Evolutionary conservation across 176 grass and related monocot species (phyloP).

Genomic region (Rhynchospora breviuscula): DNA sequence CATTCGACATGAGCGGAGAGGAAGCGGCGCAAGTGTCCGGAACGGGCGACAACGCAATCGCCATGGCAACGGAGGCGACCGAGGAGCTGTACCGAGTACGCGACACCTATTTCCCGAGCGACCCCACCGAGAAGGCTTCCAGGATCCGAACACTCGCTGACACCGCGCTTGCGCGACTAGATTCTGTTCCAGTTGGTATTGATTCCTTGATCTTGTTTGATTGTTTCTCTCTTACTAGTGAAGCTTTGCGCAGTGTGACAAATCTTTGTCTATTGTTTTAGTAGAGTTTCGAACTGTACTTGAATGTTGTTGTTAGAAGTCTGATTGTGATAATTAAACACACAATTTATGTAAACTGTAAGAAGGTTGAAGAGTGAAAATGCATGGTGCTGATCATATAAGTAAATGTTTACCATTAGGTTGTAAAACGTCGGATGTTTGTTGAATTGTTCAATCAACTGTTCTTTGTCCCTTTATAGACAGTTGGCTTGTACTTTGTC

Average conservation of each 20-base stretch:
- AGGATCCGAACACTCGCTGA: constrained; percentile 48
- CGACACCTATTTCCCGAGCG: constrained; percentile 65
- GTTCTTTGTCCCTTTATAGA: no score
- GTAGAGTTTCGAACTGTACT: not conserved
- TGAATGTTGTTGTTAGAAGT: not conserved
- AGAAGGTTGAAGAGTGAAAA: no score
- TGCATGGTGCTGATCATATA: not conserved
- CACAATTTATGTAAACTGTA: not conserved
- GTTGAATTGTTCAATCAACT: not conserved
- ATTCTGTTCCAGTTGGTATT: constrained; percentile 49
- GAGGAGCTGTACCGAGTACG: constrained; percentile 74
- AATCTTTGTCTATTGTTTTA: not conserved
- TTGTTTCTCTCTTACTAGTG: not conserved
- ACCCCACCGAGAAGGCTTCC: constrained; percentile 54
- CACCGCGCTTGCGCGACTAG: constrained; percentile 43
- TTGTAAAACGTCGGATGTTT: not conserved
- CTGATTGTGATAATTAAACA: not conserved
- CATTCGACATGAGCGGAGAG: constrained; percentile 11
- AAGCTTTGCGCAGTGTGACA: not conserved
- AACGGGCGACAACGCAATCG: constrained; percentile 11
- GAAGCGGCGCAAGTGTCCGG: not conserved
- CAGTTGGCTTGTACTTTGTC: not conserved
- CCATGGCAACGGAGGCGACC: constrained; percentile 25
- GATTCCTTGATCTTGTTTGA: not conserved
- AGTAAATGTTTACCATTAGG: not conserved